Base-by-base conservation (phyloP, 495 filamentous ascomycete genomes). In the Pseudoneurospora amorphoporcata region DNA sequence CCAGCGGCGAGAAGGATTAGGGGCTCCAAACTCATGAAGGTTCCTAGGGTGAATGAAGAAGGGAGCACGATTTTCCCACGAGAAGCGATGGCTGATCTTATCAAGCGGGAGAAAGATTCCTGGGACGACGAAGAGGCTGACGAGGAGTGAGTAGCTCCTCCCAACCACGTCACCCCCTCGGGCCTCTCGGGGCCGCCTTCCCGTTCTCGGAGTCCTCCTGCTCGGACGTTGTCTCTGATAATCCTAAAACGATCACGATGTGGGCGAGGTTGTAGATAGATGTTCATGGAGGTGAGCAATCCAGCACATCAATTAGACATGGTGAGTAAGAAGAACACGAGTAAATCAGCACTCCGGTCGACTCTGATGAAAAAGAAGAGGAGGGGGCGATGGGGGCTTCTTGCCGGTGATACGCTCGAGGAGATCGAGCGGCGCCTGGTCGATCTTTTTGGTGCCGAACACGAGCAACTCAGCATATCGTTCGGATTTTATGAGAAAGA, bases 321-420 rank as follows among this genome's bases (percentile, higher is more conserved):
- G 19, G 5, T 35, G 3, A 53, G 4, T 1, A 61, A 32, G 53
- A 35, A 61, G 41, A 17, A 43, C 6, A 61, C 19, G 19, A 58
- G 10, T 4, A 58, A 58, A 2, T 7, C 19, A 19, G 1, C 45
- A 53, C 12, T 4, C 23, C 45, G 19, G 45, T 53, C 3, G 19
- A 23, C 23, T 1, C 23, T 23, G 0, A 43, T 43, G 42, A 53
- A n/a, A 3, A 47, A 47, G 43, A 23, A 23, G 23, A 47, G 29
- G 79, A 98, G 85, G 80, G 92, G 94, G 73, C 92, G 88, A 79
- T 98, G 95, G 38, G 94, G 93, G 8, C 76, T 90, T 90, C 79
- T 93, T 92, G 70, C 95, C 94, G 4, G 95, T 99, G 16, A 97
- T 88, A 69, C 86, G 86, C 83, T 97, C 93, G 80, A 98, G 97